Percentiles rank a stretch among this genome's conserved stretches.
phyloP scores from a whole-genome alignment of 495 filamentous ascomycete genomes.

The Hypomontagnella monticulosa region DNA sequence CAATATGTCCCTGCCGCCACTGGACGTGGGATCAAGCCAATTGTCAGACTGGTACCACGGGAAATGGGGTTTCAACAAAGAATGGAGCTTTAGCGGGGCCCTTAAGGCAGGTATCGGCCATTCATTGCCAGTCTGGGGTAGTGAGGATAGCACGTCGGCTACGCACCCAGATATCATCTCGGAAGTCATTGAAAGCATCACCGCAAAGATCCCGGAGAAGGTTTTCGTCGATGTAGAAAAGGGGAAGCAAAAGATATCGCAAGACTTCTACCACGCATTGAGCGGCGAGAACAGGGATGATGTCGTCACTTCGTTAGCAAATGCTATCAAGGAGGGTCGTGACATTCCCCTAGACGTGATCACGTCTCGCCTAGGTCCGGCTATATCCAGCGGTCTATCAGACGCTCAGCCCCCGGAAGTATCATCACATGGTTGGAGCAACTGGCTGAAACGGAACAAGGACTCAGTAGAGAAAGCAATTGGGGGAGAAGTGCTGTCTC shows the following conservation, averaged over 20 bases:
- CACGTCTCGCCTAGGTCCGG: conserved; percentile 42
- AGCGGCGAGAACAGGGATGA: conserved; percentile 47
- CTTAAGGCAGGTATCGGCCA: background rate
- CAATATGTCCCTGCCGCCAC: no score
- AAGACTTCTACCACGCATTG: conserved; percentile 66
- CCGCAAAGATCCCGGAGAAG: conserved; percentile 50
- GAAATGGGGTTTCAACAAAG: no score
- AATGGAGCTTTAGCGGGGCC: no score
- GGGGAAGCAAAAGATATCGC: conserved; percentile 56
- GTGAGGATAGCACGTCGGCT: background rate
- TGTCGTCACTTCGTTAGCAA: conserved; percentile 44
- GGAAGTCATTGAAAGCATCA: conserved; percentile 41
- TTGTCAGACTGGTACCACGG: no score
- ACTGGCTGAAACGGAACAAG: conserved; percentile 51
- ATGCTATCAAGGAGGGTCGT: conserved; percentile 6
- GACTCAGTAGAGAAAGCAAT: conserved; percentile 40
- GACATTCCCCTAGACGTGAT: conserved; percentile 48
- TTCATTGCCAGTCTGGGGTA: background rate
- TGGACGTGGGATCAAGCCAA: no score
- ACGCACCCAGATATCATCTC: conserved; percentile 1
- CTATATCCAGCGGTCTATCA: no score
- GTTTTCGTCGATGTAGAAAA: conserved; percentile 52
- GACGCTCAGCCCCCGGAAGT: background rate
- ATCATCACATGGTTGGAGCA: conserved; percentile 42
- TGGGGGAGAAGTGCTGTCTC: conserved; percentile 38